Base-by-base conservation (phyloP, 345 rosid genomes). In the Eucalyptus microcorys region DNA sequence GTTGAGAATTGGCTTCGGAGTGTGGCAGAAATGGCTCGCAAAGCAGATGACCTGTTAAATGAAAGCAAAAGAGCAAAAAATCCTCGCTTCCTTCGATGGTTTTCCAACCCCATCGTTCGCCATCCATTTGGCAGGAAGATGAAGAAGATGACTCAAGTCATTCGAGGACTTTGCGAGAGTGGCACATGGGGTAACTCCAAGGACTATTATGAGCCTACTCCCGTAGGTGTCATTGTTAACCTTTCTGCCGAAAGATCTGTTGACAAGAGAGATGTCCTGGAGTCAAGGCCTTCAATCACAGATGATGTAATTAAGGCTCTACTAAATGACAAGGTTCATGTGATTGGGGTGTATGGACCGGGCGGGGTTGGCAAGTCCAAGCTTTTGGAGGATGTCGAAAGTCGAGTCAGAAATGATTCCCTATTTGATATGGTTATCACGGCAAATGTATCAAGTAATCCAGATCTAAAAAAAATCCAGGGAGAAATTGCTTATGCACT, bases 251-350 rank as follows among this genome's bases (percentile, higher is more conserved):
- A n/a, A 57, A 57, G 30, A 57, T 24, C 7, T 5, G 2, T 57
- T 24, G 30, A 57, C 64, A 57, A 57, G 0, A 24, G 9, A 55
- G 61, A 55, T 2, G 30, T 57, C 1, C 30, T 57, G 2, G 64
- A 57, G 30, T 57, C 64, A 0, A 9, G 64, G 27, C 30, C 30
- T 57, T 9, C 0, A 1, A 57, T 57, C 64, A 24, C 2, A 0
- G 64, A 24, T 14, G 64, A 1, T 57, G 6, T 57, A 24, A 57
- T 24, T 3, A 1, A 24, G 30, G 64, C 64, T 57, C 4, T 57
- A 57, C n/a, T n/a, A 2, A 0, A 57, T 57, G 64, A 57, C 30
- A 57, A 57, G 13, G 3, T 57, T 7, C 1, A 3, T 57, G 64
- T 57, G 64, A 10, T 1, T 1, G 30, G 64, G 5, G 64, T 57